phyloP scores from a whole-genome alignment of 192 early-diverging fungal genomes.

The Coemansia sp. region DNA sequence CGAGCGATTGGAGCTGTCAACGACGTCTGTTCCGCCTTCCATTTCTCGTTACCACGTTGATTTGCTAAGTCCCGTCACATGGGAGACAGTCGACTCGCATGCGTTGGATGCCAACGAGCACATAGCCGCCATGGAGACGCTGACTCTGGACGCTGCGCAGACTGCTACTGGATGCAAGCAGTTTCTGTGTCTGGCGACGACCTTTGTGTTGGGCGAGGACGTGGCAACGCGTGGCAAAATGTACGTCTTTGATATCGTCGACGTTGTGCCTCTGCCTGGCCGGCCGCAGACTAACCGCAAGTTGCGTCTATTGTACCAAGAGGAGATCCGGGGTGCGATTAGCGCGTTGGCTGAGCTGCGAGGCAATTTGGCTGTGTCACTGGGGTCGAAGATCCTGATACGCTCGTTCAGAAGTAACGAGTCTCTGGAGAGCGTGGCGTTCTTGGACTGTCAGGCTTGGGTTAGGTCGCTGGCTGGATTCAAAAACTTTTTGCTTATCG shows the following conservation, averaged over 20 bases:
- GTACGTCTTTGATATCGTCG: constrained; percentile 92
- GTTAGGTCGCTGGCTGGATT: constrained; percentile 79
- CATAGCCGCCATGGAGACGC: constrained; percentile 72
- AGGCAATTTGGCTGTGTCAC: constrained; percentile 84
- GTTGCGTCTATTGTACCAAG: constrained; percentile 79
- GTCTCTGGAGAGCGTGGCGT: constrained; percentile 86
- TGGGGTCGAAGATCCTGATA: constrained; percentile 88
- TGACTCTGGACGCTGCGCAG: constrained; percentile 83
- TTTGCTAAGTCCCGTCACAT: constrained; percentile 91
- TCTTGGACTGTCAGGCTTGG: constrained; percentile 92
- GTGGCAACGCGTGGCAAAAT: constrained; percentile 86
- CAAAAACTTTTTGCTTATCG: constrained; percentile 87
- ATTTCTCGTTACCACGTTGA: constrained; percentile 73
- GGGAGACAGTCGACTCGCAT: constrained; percentile 88
- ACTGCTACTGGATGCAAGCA: constrained; percentile 82
- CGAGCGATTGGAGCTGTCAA: constrained; percentile 35
- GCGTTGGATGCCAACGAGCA: constrained; percentile 83
- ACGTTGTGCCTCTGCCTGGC: constrained; percentile 94
- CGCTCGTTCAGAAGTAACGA: constrained; percentile 83
- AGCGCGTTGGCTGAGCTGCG: constrained; percentile 83
- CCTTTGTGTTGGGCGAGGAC: constrained; percentile 88
- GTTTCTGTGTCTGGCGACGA: constrained; percentile 89
- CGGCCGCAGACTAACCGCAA: constrained; percentile 93
- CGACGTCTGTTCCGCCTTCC: constrained; percentile 64
- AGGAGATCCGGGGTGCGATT: constrained; percentile 88